Evolutionary conservation across 495 filamentous ascomycete genomes (phyloP).

Genomic region (Chaetomium tenue): DNA sequence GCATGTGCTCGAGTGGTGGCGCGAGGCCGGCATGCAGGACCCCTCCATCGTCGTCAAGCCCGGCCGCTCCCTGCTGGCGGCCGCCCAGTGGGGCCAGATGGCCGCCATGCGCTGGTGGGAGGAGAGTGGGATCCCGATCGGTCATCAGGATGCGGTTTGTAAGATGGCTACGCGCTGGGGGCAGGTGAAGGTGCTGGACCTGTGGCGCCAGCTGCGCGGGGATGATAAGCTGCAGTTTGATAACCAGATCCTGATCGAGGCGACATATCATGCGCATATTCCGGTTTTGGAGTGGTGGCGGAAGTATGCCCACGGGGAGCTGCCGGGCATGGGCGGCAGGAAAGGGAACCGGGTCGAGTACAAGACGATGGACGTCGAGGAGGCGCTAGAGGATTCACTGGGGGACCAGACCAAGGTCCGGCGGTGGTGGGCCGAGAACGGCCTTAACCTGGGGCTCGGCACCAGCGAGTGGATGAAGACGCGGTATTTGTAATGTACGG

Average conservation of each 20-base stretch:
- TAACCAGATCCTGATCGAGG: constrained; percentile 80
- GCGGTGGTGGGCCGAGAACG: constrained; percentile 87
- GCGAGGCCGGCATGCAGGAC: constrained; percentile 53
- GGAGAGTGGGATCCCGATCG: constrained; percentile 67
- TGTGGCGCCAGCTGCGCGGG: constrained; percentile 75
- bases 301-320: constrained; percentile 58
- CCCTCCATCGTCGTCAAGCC: constrained; percentile 59
- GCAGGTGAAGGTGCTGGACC: constrained; percentile 78
- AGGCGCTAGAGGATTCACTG: constrained; percentile 82
- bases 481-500: constrained; percentile 33
- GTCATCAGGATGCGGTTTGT: constrained; percentile 72
- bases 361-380: constrained; percentile 92
- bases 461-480: constrained; percentile 92
- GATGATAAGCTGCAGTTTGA: constrained; percentile 83
- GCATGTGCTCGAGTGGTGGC: constrained; percentile 90
- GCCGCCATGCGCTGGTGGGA: constrained; percentile 81
- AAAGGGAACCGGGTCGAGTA: constrained; percentile 68
- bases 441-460: constrained; percentile 78
- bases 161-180: constrained; percentile 81
- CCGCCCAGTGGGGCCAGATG: constrained; percentile 73
- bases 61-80: constrained; percentile 74
- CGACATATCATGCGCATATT: constrained; percentile 82
- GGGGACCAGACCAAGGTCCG: constrained; percentile 68
- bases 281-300: constrained; percentile 92
- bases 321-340: constrained; percentile 43